Conservation (phyloP, 805 yeast species). For the Yamadazyma takamatsuzukensis region DNA sequence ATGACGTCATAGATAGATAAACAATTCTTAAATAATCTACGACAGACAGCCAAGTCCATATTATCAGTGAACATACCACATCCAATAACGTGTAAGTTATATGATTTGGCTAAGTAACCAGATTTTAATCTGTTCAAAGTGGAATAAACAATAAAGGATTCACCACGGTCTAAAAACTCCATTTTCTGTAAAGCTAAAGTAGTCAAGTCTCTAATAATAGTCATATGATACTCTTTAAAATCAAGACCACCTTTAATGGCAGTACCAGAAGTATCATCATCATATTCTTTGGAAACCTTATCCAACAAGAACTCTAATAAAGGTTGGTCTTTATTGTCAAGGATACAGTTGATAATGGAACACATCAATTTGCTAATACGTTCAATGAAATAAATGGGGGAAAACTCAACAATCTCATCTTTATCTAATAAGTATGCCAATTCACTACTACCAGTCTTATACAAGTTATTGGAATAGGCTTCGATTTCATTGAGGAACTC, state of each 20-base stretch:
- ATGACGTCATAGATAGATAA: slow-evolving; percentile 52
- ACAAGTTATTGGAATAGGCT: slow-evolving; percentile 20
- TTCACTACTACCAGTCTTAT: slow-evolving; percentile 12
- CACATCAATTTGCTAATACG: slow-evolving; percentile 31
- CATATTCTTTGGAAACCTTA: slow-evolving; percentile 20
- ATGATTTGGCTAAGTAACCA: slow-evolving; percentile 53
- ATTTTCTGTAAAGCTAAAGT: slow-evolving; percentile 36
- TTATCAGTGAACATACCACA: slow-evolving; percentile 49
- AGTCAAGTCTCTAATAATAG: slow-evolving; percentile 25
- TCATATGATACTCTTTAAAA: slow-evolving; percentile 21
- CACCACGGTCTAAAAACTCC: slow-evolving; percentile 53
- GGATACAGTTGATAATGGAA: slow-evolving; percentile 28
- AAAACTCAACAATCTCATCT: slow-evolving; percentile 27
- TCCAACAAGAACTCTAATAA: slow-evolving; percentile 27
- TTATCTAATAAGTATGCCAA: slow-evolving; percentile 17
- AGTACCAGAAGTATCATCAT: slow-evolving; percentile 8
- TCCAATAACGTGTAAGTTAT: slow-evolving; percentile 58
- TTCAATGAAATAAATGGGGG: slow-evolving; percentile 35
- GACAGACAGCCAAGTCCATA: slow-evolving; percentile 41
- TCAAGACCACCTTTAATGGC: slow-evolving; percentile 11
- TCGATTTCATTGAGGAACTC: slow-evolving; percentile 38
- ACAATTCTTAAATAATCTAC: slow-evolving; percentile 46
- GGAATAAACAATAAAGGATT: slow-evolving; percentile 51
- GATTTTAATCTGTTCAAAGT: slow-evolving; percentile 44
- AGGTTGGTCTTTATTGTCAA: slow-evolving; percentile 19